Conservation (phyloP, 768 basidiomycete species). For the Lactarius vividus region DNA sequence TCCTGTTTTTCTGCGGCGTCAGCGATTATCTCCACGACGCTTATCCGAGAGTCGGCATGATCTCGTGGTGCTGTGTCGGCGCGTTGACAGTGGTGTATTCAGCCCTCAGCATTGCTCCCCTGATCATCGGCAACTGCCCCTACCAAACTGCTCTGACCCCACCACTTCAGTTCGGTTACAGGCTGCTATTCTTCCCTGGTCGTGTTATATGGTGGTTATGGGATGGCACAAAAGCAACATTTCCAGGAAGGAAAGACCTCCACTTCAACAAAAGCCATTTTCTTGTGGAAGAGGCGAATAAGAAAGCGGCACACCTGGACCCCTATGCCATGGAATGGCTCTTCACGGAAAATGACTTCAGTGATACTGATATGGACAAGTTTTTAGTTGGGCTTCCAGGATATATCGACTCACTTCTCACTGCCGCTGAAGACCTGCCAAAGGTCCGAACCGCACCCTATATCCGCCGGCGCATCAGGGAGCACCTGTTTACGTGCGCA, state of each 20-base stretch:
- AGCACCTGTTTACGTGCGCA: slow-evolving; percentile 9
- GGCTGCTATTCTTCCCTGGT: not conserved
- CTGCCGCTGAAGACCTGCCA: not conserved
- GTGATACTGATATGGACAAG: slow-evolving; percentile 14
- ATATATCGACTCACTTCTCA: slow-evolving; percentile 6
- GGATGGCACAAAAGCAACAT: no score
- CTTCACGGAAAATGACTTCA: slow-evolving; percentile 11
- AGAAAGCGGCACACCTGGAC: not conserved
- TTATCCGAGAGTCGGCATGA: not conserved
- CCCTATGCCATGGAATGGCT: slow-evolving; percentile 12
- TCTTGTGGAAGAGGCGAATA: not conserved
- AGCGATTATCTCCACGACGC: slow-evolving; percentile 11
- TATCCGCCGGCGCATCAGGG: not conserved
- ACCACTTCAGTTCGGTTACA: not conserved
- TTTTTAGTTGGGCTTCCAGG: slow-evolving; percentile 14
- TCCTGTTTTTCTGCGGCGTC: slow-evolving; percentile 17
- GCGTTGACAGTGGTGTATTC: not conserved
- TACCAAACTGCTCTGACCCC: slow-evolving; percentile 21
- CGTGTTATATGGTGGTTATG: not conserved
- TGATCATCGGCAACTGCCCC: slow-evolving; percentile 12
- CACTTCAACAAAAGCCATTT: not conserved
- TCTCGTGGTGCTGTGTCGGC: not conserved
- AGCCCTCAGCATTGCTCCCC: slow-evolving; percentile 11
- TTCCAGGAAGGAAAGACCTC: not conserved
- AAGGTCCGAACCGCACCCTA: not conserved